Evolutionary conservation across 2,329 filamentous ascomycete species (phyloP), one percentile per base, ranked within the genome.

Genomic region (Trichoderma sp.): DNA sequence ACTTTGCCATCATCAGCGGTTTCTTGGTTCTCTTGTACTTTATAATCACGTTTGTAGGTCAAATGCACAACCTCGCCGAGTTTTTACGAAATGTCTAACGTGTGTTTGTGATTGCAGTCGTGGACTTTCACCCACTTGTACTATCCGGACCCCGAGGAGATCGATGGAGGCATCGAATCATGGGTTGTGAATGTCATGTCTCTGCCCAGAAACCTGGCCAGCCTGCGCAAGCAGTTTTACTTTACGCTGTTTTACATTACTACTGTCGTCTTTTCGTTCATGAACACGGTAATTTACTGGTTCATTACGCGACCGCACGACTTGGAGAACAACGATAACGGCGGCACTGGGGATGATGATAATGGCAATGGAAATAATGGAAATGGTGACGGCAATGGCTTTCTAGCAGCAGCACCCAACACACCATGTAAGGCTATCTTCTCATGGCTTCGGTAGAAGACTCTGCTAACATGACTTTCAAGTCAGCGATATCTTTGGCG

Each of bases 51-150:
- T 84, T 86, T 74, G 86, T 87, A 73, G 75, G 85, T 81, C 15
- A 43, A 64, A n/a, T 43, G 26, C 66, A 23, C 43, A 4, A 36
- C 1, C n/a, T 6, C 11, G 5, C 6, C 1, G 15, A 28, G 20
- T 9, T 23, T 20, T 9, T 2, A 9, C 47, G 26, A 36, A 9
- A 43, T 32, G 36, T 47, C 71, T 72, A 36, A 72, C 32, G 23
- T 30, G 3, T 1, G 26, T 30, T 23, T 8, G 30, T 47, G 4
- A 34, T 13, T 34, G 62, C 69, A 87, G 85, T 79, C 78, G 32
- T 88, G 86, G 86, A 87, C 85, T 0, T 85, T 84, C 64, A 85
- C 85, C 62, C 86, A 88, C 74, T 79, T 87, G 32, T 83, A 86
- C 75, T 83, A 83, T 66, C 85, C 85, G 1, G 80, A 83, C 11